Conservation (phyloP, 139 green algal species). For the Coelastrella sp. region DNA sequence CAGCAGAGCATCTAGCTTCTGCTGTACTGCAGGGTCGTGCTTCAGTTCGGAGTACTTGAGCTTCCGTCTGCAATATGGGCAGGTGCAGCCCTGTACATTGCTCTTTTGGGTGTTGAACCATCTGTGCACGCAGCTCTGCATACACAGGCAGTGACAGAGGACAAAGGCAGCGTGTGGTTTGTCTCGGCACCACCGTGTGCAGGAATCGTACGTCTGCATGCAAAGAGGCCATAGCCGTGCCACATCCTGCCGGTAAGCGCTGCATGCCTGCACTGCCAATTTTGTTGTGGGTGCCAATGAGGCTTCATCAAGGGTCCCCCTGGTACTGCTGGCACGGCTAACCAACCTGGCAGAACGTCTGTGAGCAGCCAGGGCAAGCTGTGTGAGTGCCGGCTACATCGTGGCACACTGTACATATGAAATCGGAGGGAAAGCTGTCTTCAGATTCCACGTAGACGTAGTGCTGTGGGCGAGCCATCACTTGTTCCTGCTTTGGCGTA, state of each 20-base stretch:
- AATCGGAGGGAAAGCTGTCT: background rate
- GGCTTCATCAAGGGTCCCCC: too few relatives aligned
- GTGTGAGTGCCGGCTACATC: constrained; percentile 29
- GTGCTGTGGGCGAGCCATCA: background rate
- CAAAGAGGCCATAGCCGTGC: too few relatives aligned
- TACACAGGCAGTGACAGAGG: too few relatives aligned
- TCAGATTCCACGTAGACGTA: constrained; percentile 36
- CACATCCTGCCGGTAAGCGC: too few relatives aligned
- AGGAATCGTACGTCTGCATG: too few relatives aligned
- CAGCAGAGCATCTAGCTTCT: constrained; percentile 11
- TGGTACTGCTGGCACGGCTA: background rate
- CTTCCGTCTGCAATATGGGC: constrained; percentile 41
- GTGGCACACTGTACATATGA: constrained; percentile 47
- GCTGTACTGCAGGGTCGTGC: constrained; percentile 24
- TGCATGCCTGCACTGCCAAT: too few relatives aligned
- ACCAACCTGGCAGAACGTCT: constrained; percentile 43
- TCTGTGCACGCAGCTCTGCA: constrained; percentile 18
- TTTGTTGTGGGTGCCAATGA: too few relatives aligned
- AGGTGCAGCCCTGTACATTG: constrained; percentile 36
- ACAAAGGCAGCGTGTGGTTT: too few relatives aligned
- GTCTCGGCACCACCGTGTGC: too few relatives aligned
- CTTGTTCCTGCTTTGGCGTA: background rate
- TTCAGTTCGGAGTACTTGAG: constrained; percentile 33
- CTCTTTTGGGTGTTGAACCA: constrained; percentile 33
- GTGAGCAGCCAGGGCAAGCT: constrained; percentile 30